Percentiles rank a stretch among this genome's conserved stretches.
phyloP scores from a whole-genome alignment of 2,329 filamentous ascomycete genomes.

The Leptodontidium sp. region DNA sequence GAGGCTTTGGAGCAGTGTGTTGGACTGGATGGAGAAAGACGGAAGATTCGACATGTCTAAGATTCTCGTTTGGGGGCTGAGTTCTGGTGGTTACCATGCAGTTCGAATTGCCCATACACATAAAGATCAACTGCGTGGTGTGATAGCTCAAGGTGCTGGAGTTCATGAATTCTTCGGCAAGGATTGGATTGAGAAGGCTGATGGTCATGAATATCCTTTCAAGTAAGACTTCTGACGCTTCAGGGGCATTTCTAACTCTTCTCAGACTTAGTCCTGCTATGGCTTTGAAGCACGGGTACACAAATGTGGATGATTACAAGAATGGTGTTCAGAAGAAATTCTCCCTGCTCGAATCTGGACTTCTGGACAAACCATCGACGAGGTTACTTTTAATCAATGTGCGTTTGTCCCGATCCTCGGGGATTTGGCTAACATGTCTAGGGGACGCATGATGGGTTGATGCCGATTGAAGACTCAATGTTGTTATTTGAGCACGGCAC shows the following conservation, averaged over 20 bases:
- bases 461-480: conserved; percentile 74
- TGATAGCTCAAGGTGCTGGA: conserved; percentile 69
- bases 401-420: conserved; percentile 38
- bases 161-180: conserved; percentile 67
- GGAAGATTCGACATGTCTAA: conserved; percentile 62
- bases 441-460: conserved; percentile 69
- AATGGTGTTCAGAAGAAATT: conserved; percentile 65
- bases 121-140: conserved; percentile 58
- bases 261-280: conserved; percentile 59
- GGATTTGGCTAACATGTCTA: conserved; percentile 41
- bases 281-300: conserved; percentile 69
- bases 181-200: conserved; percentile 67
- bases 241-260: neutral
- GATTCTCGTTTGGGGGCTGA: conserved; percentile 70
- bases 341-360: conserved; percentile 66
- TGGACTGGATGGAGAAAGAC: conserved; percentile 64
- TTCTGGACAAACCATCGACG: conserved; percentile 63
- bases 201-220: conserved; percentile 74
- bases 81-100: conserved; percentile 73
- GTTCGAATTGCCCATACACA: conserved; percentile 75
- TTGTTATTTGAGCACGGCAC: conserved; percentile 69
- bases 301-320: conserved; percentile 62
- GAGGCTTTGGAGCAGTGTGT: conserved; percentile 67
- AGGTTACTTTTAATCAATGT: conserved; percentile 69
- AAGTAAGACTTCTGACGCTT: conserved; percentile 47